Evolutionary conservation across 2,329 filamentous ascomycete genomes (phyloP), one percentile per base, ranked within the genome.

Genomic region (Cytospora piceicola): DNA sequence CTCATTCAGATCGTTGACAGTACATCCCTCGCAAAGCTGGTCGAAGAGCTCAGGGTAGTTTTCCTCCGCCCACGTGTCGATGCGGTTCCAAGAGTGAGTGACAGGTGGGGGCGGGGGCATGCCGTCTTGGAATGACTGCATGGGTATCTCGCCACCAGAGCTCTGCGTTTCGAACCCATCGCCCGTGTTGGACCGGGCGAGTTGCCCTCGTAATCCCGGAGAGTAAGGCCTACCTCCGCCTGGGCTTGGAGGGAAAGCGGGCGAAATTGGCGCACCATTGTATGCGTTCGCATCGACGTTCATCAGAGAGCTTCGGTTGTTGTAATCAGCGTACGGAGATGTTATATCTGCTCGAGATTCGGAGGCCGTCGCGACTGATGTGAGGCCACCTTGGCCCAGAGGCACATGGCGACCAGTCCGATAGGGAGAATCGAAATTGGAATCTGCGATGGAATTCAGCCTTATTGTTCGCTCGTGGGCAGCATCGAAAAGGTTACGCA

Each of bases 31-130:
- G 76, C 94, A 91, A 39, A 99, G 82, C 77, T 99, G 94, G 78
- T 99, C 95, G 72, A 84, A 95, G 34, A 99, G 86, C 78, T 99
- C 95, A 67, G 92, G 91, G 77, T 97, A 99, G 79, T 98, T 92
- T 69, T 95, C 92, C 73, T 98, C 95, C 64, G 92, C 86, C 95
- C 95, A 99, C 51, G 85, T 84, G 76, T 98, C 94, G 75, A 99
- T 97, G 77, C 94, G 91, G 75, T 85, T 89, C 95, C 95, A 99
- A 17, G 94, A 96, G 79, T 97, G 94, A 58, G 82, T 78, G 49
- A 96, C 89, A 8, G 95, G 93, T 2, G 95, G 95, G 9, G 95
- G 88, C 3, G 95, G 95, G 2, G 95, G 94, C 29, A 93, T 85
- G 64, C 95, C 95, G 71, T 97, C 94, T 73, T 90, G 88, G 80